Percentiles rank a stretch among this genome's conserved stretches.
Evolutionary conservation across 1,284 basidiomycete genomes (phyloP).

Genomic region (Microbotryum scabiosae): DNA sequence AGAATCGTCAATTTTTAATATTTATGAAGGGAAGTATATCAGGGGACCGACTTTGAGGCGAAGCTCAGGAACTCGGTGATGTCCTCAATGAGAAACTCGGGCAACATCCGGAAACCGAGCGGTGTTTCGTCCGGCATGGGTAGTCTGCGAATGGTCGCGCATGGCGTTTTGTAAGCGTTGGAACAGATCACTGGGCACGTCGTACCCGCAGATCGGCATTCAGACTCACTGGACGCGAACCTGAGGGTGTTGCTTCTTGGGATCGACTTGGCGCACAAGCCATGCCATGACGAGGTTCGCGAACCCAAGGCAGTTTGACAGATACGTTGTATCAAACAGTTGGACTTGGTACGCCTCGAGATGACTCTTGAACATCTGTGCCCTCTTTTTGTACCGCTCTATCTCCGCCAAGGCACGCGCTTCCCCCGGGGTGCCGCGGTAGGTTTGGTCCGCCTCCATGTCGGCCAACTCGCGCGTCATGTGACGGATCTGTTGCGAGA

Average conservation of each 20-base stretch:
- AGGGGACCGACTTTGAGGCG: constrained; percentile 58
- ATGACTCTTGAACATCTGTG: constrained; percentile 55
- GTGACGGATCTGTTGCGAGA: constrained; percentile 53
- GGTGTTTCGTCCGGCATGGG: constrained; percentile 82
- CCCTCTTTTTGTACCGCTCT: constrained; percentile 48
- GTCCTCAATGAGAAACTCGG: constrained; percentile 92
- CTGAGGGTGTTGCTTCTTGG: constrained; percentile 66
- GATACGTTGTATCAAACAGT: constrained; percentile 75
- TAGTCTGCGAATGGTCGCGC: constrained; percentile 47
- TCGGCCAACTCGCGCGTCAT: constrained; percentile 31
- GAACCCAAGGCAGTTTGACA: constrained; percentile 71
- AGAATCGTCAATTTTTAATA: not conserved
- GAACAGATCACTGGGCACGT: no score
- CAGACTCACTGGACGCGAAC: constrained; percentile 55
- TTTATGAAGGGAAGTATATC: not conserved
- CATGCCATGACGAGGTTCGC: constrained; percentile 86
- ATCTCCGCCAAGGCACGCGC: constrained; percentile 31
- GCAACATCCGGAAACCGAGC: constrained; percentile 73
- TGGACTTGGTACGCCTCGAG: constrained; percentile 77
- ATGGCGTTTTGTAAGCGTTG: not conserved
- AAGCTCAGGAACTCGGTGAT: constrained; percentile 83
- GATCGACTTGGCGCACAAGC: constrained; percentile 89
- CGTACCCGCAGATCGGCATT: not conserved
- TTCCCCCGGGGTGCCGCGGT: constrained; percentile 58
- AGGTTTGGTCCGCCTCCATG: constrained; percentile 60